Conservation (phyloP, 257 asterid genomes). For the Perilla frutescens region DNA sequence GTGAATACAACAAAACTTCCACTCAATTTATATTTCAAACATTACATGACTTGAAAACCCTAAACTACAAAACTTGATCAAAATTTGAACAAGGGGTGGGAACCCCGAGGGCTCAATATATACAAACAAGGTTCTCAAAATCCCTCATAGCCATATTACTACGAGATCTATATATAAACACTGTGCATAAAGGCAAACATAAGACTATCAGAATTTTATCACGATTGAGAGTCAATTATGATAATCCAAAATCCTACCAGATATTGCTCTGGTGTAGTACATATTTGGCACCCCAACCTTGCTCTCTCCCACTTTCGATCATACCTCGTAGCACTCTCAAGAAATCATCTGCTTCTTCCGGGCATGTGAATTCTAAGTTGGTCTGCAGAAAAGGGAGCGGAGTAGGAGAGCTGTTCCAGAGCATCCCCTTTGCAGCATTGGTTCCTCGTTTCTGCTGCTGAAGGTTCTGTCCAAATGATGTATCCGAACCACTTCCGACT, state of each 20-base stretch:
- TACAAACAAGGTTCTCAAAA: too few species aligned
- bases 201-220: neutral
- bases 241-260: slow-evolving; percentile 34
- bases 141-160: too few species aligned
- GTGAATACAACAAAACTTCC: neutral
- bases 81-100: too few species aligned
- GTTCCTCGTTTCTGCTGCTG: slow-evolving; percentile 53
- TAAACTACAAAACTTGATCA: too few species aligned
- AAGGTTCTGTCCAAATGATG: slow-evolving; percentile 52
- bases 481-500: slow-evolving; percentile 76
- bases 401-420: slow-evolving; percentile 50
- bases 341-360: slow-evolving; percentile 68
- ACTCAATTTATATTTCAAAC: neutral
- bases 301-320: slow-evolving; percentile 69
- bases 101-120: too few species aligned
- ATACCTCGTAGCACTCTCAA: slow-evolving; percentile 59
- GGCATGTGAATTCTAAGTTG: slow-evolving; percentile 53
- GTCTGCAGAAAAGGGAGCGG: slow-evolving; percentile 74
- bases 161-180: too few species aligned
- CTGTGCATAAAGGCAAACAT: too few species aligned
- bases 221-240: neutral
- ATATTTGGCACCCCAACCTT: slow-evolving; percentile 61
- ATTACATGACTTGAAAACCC: too few species aligned
- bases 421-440: slow-evolving; percentile 46
- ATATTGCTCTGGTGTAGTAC: slow-evolving; percentile 73